These are phyloP conservation scores for Hylodesmum podocarpum DNA, from an alignment of 306 rosid genomes.

Conservation along the genomic window DNA sequence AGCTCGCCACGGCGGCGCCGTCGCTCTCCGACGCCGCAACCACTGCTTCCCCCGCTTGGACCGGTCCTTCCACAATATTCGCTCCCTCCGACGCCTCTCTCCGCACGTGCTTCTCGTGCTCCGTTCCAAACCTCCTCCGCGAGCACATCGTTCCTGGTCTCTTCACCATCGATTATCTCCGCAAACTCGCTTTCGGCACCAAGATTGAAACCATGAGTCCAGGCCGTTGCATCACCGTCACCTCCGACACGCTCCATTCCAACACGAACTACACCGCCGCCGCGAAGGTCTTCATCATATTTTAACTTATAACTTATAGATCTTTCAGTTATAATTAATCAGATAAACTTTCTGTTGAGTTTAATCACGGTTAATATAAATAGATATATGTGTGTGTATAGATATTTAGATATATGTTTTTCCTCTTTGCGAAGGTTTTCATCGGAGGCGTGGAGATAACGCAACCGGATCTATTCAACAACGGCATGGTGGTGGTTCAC, in stretches of 20 bases:
- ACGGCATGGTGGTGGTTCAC: constrained; percentile 60
- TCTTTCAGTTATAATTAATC: neutral
- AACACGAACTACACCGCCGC: constrained; percentile 2
- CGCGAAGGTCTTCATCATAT: constrained; percentile 47
- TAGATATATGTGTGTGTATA: too few species aligned
- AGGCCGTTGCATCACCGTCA: constrained; percentile 69
- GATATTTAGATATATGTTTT: neutral
- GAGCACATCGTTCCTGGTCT: constrained; percentile 70
- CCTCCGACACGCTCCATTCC: constrained; percentile 39
- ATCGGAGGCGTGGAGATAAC: constrained; percentile 68
- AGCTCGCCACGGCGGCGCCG: constrained; percentile 61
- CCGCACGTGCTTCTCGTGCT: constrained; percentile 60
- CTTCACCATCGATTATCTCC: constrained; percentile 58
- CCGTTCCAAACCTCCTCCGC: constrained; percentile 56
- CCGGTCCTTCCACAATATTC: constrained; percentile 66
- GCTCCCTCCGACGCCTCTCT: constrained; percentile 68
- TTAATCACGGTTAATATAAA: neutral
- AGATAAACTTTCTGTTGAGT: neutral
- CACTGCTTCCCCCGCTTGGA: constrained; percentile 42
- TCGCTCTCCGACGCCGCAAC: constrained; percentile 46
- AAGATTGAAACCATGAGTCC: constrained; percentile 70
- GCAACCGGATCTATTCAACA: constrained; percentile 63
- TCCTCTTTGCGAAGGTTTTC: constrained; percentile 42
- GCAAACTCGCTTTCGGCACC: constrained; percentile 63
- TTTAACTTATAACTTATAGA: neutral